Percentiles rank a stretch among this genome's conserved stretches.
These are phyloP conservation scores for Blastocladiella emersonii DNA, from an alignment of 371 early-diverging fungal species.

Conservation along the genomic window DNA sequence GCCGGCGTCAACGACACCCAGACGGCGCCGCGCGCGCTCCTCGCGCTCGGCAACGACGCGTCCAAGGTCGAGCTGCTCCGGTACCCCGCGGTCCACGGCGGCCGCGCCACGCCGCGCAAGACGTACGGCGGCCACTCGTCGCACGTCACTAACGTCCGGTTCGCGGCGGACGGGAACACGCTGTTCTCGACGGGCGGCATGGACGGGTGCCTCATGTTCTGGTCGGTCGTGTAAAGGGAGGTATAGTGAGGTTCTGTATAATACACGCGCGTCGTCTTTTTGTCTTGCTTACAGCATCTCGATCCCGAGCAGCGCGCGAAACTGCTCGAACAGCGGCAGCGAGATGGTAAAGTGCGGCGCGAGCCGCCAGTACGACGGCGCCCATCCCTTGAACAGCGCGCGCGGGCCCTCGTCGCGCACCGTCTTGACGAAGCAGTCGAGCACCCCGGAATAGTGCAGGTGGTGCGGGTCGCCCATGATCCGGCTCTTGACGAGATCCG, in stretches of 20 bases:
- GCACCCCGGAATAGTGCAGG: conserved; percentile 9
- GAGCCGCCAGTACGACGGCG: conserved; percentile 16
- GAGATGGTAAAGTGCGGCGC: conserved; percentile 20
- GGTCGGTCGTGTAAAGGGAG: neutral
- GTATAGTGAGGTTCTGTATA: too few species aligned
- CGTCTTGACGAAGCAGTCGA: conserved; percentile 12
- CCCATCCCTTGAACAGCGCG: conserved; percentile 15
- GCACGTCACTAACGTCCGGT: conserved; percentile 16
- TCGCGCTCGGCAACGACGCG: conserved; percentile 15
- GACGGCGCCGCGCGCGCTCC: conserved; percentile 3
- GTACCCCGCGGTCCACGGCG: neutral
- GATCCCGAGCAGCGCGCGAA: conserved; percentile 11
- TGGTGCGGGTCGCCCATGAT: conserved; percentile 11
- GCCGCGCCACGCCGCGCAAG: conserved; percentile 10
- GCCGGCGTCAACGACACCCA: neutral
- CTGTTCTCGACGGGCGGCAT: conserved; percentile 16
- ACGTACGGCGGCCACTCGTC: conserved; percentile 15
- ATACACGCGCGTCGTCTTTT: too few species aligned
- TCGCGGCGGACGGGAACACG: conserved; percentile 10
- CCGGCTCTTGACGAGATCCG: conserved; percentile 17
- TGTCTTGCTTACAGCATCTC: conserved; percentile 1
- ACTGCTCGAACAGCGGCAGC: conserved; percentile 17
- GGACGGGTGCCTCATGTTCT: conserved; percentile 14
- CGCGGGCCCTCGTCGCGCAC: conserved; percentile 11
- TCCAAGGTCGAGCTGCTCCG: conserved; percentile 11